Percentiles rank a stretch among this genome's conserved stretches.
Evolutionary conservation across 1,284 basidiomycete species (phyloP).

Genomic region (Ustilago loliicola): DNA sequence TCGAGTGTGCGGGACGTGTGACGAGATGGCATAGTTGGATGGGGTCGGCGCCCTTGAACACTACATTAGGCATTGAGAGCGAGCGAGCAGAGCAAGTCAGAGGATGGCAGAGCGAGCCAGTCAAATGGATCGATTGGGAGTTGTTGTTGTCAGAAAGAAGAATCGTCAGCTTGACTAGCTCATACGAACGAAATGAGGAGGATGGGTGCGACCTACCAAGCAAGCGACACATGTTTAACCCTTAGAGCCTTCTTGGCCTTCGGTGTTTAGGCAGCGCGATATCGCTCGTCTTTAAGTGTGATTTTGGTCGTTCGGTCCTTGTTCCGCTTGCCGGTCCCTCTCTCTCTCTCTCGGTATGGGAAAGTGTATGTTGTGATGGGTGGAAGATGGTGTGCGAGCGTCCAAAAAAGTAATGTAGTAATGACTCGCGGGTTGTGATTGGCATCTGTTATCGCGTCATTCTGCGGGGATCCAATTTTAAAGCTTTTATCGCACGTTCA

Average conservation of each 20-base stretch:
- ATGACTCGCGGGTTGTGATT: constrained; percentile 1
- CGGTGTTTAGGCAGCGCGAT: no score
- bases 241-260: no score
- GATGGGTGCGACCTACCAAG: not conserved
- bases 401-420: not conserved
- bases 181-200: not conserved
- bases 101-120: not conserved
- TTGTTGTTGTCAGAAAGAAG: no score
- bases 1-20: constrained; percentile 91
- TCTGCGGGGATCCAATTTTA: not conserved
- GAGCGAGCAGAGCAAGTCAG: not conserved
- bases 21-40: constrained; percentile 76
- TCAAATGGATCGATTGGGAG: no score
- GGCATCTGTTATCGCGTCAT: constrained; percentile 30
- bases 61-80: constrained; percentile 37
- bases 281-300: not conserved
- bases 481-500: not conserved
- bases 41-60: constrained; percentile 64
- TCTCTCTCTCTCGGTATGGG: no score
- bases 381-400: constrained; percentile 7
- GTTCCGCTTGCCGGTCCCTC: no score
- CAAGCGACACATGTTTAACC: not conserved
- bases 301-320: no score
- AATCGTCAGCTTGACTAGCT: not conserved
- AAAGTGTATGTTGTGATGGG: not conserved